Evolutionary conservation across 1,284 basidiomycete species (phyloP).

Genomic region (Heterobasidion annosum): DNA sequence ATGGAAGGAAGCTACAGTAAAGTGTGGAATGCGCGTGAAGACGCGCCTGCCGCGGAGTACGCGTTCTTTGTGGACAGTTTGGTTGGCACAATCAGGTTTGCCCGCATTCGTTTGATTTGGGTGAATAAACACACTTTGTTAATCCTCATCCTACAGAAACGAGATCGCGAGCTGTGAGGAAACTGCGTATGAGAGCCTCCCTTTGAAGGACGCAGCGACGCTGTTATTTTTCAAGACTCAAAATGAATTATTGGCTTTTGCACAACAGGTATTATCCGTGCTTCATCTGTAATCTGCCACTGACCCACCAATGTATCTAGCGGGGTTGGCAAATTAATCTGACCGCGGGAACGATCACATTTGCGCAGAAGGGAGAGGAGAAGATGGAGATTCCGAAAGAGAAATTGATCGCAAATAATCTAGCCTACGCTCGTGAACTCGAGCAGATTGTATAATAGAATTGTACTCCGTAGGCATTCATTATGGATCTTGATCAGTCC

Average conservation of each 20-base stretch:
- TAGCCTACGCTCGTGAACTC: conserved; percentile 76
- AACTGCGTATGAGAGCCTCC: conserved; percentile 80
- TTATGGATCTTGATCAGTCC: too few relatives aligned
- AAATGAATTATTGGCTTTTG: conserved; percentile 72
- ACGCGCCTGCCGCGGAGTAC: conserved; percentile 83
- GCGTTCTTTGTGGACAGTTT: conserved; percentile 85
- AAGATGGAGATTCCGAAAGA: conserved; percentile 76
- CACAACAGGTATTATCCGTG: conserved; percentile 44
- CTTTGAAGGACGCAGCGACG: conserved; percentile 82
- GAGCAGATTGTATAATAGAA: conserved; percentile 75
- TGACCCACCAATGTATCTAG: conserved; percentile 24
- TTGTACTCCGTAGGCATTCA: conserved; percentile 1
- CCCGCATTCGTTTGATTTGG: neutral
- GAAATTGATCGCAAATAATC: conserved; percentile 66
- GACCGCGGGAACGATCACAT: conserved; percentile 47
- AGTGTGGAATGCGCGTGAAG: conserved; percentile 91
- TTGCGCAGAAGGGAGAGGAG: conserved; percentile 67
- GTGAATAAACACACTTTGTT: neutral
- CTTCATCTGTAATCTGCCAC: neutral
- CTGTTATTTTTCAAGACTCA: conserved; percentile 81
- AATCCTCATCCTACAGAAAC: conserved; percentile 44
- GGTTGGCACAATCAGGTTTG: conserved; percentile 85
- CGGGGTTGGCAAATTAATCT: conserved; percentile 70
- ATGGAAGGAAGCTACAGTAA: conserved; percentile 99
- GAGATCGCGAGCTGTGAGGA: conserved; percentile 94